phyloP scores from a whole-genome alignment of 495 filamentous ascomycete species.

The Annulohypoxylon moriforme region DNA sequence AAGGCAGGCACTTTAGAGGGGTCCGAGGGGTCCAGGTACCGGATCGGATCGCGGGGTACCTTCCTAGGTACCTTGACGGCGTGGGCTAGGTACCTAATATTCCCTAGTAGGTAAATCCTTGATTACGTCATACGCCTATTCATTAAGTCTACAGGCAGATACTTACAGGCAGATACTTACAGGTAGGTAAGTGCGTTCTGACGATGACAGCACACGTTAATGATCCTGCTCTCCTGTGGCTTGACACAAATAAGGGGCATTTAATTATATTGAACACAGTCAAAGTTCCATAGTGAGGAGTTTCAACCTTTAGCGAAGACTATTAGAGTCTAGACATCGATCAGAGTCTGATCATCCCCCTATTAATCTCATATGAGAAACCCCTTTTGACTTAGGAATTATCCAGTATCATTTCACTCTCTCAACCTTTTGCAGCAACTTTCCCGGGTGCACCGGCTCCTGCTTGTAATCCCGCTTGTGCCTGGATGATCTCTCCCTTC shows the following conservation, averaged over 20 bases:
- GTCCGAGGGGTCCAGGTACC: background rate
- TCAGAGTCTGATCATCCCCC: background rate
- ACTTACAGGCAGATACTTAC: background rate
- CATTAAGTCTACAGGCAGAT: no score
- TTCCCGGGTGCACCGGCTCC: constrained; percentile 43
- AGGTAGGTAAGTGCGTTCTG: background rate
- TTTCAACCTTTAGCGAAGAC: background rate
- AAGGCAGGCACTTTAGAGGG: background rate
- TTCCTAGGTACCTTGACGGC: background rate
- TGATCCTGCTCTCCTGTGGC: background rate
- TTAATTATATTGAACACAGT: background rate
- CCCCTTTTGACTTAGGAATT: background rate
- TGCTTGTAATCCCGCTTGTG: constrained; percentile 56
- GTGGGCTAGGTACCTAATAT: background rate
- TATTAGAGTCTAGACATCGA: no score
- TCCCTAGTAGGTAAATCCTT: background rate
- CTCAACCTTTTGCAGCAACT: constrained; percentile 39
- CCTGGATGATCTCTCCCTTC: constrained; percentile 65
- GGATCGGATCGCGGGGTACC: background rate
- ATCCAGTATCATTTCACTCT: background rate
- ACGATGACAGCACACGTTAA: no score
- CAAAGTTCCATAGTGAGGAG: background rate
- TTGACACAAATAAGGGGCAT: background rate
- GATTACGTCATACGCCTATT: background rate
- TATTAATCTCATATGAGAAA: background rate